Evolutionary conservation across 179 eudicot species (phyloP).

Genomic region (Silene noctiflora): DNA sequence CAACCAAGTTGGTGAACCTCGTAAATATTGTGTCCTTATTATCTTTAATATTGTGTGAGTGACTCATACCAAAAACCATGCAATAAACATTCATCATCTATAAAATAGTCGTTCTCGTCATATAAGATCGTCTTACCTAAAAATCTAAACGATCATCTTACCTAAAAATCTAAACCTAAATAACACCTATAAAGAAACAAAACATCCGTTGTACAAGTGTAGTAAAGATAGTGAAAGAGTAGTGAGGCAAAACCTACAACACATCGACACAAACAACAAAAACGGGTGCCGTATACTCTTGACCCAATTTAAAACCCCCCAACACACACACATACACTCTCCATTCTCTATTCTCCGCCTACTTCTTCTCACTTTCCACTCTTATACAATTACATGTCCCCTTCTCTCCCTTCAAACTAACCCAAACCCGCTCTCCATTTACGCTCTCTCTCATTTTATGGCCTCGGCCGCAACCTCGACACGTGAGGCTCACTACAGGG

Average conservation of each 20-base stretch:
- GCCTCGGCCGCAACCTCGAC: neutral
- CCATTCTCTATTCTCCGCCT: neutral
- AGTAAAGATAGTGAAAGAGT: no score
- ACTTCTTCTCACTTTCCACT: neutral
- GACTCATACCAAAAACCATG: no score
- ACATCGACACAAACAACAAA: neutral
- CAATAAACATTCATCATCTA: no score
- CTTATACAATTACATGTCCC: constrained; percentile 1
- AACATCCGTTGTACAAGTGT: no score
- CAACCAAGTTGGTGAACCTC: no score
- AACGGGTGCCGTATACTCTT: neutral
- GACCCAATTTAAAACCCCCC: neutral
- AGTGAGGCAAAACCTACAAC: neutral
- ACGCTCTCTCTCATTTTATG: neutral
- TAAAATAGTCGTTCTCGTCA: no score
- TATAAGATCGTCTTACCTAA: no score
- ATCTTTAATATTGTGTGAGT: no score
- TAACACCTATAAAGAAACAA: no score
- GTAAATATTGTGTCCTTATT: no score
- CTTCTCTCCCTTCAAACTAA: neutral
- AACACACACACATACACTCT: neutral
- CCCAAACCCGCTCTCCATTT: neutral
- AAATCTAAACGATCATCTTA: no score
- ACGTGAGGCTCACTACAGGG: constrained; percentile 40
- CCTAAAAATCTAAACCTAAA: no score